These are phyloP conservation scores for Zelonia costaricensis DNA, from an alignment of 208 protist species.

Conservation along the genomic window DNA sequence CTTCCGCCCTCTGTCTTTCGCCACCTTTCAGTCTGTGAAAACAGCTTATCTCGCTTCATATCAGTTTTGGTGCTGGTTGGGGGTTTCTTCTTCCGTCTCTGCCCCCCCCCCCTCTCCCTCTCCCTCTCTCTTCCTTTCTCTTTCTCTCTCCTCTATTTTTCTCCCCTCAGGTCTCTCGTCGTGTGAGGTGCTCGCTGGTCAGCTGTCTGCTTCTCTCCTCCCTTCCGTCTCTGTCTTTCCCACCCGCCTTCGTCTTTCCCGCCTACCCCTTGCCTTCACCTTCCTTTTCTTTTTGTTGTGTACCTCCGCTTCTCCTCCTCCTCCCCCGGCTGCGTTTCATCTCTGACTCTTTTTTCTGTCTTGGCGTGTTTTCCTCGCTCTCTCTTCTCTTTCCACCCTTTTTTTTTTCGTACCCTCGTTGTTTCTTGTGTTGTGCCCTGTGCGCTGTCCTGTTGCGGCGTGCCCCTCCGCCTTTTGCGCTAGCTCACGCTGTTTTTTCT, in stretches of 20 bases:
- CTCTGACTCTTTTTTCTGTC: neutral
- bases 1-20: slow-evolving; percentile 10
- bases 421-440: too few species aligned
- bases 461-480: too few species aligned
- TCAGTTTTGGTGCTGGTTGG: neutral
- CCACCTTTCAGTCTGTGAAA: slow-evolving; percentile 7
- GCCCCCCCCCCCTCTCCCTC: neutral
- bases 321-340: slow-evolving; percentile 4
- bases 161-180: neutral
- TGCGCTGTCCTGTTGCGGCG: too few species aligned
- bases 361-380: neutral
- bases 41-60: neutral
- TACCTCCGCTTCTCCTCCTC: neutral
- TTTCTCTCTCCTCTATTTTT: neutral
- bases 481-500: slow-evolving; percentile 1
- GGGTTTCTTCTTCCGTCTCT: neutral
- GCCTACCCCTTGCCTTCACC: neutral
- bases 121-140: slow-evolving; percentile 1
- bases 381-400: neutral
- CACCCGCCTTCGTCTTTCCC: neutral
- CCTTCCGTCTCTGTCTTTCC: neutral
- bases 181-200: neutral
- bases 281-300: slow-evolving; percentile 12
- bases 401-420: slow-evolving; percentile 5
- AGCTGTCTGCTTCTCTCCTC: neutral